Evolutionary conservation across 2,329 filamentous ascomycete species (phyloP).

Genomic region (Fusarium subglutinans): DNA sequence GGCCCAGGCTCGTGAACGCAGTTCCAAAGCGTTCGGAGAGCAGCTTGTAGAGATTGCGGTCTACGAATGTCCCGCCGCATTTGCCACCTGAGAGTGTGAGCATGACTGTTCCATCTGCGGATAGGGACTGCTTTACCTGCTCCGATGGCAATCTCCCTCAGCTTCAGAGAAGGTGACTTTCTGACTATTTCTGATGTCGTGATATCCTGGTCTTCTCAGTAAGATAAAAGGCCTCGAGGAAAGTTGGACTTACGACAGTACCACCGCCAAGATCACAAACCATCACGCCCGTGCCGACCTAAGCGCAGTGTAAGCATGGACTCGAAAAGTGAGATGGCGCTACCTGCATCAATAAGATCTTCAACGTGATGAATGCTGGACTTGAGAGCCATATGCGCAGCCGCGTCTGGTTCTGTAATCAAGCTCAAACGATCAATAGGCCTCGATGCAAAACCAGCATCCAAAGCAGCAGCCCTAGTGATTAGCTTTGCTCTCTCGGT

Average conservation of each 20-base stretch:
- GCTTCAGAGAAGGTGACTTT: not conserved
- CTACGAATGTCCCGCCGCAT: not conserved
- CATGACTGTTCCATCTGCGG: rapidly evolving
- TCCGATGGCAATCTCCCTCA: not conserved
- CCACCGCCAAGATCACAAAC: not conserved
- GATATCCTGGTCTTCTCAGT: not conserved
- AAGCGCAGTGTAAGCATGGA: not conserved
- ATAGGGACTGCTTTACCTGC: not conserved
- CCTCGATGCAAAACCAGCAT: not conserved
- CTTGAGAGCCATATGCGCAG: not conserved
- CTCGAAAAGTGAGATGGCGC: rapidly evolving
- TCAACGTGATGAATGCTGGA: not conserved
- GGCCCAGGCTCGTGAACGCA: not conserved
- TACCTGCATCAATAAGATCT: not conserved
- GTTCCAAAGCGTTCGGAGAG: not conserved
- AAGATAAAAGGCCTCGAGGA: rapidly evolving
- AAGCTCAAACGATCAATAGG: not conserved
- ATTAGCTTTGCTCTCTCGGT: not conserved
- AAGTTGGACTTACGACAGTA: not conserved
- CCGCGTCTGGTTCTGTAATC: not conserved
- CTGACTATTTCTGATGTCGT: not conserved
- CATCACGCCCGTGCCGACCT: not conserved
- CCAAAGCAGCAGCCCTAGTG: not conserved
- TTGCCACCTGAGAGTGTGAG: not conserved
- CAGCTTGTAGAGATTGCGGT: not conserved